Conservation (phyloP, 495 filamentous ascomycete species). For the Diplogelasinospora grovesii region DNA sequence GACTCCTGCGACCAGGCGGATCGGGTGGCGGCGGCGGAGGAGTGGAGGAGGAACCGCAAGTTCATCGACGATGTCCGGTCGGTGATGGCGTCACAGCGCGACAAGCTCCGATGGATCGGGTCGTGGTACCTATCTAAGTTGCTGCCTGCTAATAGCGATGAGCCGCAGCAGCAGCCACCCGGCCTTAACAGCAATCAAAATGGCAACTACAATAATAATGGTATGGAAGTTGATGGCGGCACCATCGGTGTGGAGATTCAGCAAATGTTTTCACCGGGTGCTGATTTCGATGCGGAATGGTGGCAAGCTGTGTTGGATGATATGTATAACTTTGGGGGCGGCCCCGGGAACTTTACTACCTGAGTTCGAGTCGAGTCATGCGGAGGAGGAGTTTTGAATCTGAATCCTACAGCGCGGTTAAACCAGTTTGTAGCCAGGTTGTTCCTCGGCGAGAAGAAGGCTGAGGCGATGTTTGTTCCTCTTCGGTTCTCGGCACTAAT, state of each 20-base stretch:
- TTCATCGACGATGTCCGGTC: slow-evolving; percentile 7
- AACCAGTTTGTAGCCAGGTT: no score
- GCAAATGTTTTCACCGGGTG: not conserved
- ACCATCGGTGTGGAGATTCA: slow-evolving; percentile 1
- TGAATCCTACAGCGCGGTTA: no score
- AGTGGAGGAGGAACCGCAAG: slow-evolving; percentile 12
- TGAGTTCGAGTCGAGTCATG: no score
- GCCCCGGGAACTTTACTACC: no score
- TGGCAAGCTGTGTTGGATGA: slow-evolving; percentile 11
- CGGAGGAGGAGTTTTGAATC: no score
- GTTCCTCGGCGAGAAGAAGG: no score
- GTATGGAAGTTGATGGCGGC: not conserved
- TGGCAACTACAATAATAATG: no score
- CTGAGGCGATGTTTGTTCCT: no score
- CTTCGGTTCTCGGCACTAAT: no score
- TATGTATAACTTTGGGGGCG: slow-evolving; percentile 3
- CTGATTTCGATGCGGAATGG: slow-evolving; percentile 9
- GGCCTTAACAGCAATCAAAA: no score
- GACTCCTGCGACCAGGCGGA: slow-evolving; percentile 11
- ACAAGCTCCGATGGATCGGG: slow-evolving; percentile 20
- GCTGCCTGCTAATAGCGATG: slow-evolving; percentile 5
- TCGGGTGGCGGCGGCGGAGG: slow-evolving; percentile 6
- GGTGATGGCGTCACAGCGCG: slow-evolving; percentile 5
- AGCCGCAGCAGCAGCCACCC: slow-evolving; percentile 1
- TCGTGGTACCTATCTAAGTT: slow-evolving; percentile 17